Base-by-base conservation (phyloP, 2,329 filamentous ascomycete genomes). In the Penicillium occitanis region DNA sequence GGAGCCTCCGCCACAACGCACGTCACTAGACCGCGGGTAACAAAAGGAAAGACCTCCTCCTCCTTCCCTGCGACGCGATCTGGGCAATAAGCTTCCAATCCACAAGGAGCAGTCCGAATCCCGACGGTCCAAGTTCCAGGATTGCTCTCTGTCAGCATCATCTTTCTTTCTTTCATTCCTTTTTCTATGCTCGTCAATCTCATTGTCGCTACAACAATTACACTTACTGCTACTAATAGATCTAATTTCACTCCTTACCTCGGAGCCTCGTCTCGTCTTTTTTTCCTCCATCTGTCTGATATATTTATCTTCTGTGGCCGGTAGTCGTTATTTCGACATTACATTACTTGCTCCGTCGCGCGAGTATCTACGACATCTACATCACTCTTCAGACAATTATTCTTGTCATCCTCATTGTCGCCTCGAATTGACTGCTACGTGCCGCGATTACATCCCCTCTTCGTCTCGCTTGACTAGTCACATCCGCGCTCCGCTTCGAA, bases 401-500 rank as follows among this genome's bases (percentile, higher is more conserved):
- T 33, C 28, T 28, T 30, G 13, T 19, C 5, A 57, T 22, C 2
- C n/a, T 37, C 19, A 57, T 57, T 37, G n/a, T 57, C 11, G 11
- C 53, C 17, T 40, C 53, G 10, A 17, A 14, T 33, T 35, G 33
- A 35, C 33, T 35, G 33, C 33, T 35, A 35, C 33, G 33, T 35
- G 33, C 33, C 2, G 10, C 33, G 10, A 10, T 57, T 10, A n/a
- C 30, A 2, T 10, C 11, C 33, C 30, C 53, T 57, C 53, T 37
- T 57, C n/a, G n/a, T 37, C 53, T 57, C 53, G 53, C 33, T 40
- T 37, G 53, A 57, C 51, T 22, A 37, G 51, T 37, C 30, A 57
- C 28, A 19, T 53, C 14, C 33, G 50, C 17, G 48, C 51, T 55
- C 51, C 51, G 51, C 51, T 33, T 35, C n/a, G 5, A 57, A 14